Base-by-base conservation (phyloP, 768 basidiomycete species). In the Cystobasidium tubakii region DNA sequence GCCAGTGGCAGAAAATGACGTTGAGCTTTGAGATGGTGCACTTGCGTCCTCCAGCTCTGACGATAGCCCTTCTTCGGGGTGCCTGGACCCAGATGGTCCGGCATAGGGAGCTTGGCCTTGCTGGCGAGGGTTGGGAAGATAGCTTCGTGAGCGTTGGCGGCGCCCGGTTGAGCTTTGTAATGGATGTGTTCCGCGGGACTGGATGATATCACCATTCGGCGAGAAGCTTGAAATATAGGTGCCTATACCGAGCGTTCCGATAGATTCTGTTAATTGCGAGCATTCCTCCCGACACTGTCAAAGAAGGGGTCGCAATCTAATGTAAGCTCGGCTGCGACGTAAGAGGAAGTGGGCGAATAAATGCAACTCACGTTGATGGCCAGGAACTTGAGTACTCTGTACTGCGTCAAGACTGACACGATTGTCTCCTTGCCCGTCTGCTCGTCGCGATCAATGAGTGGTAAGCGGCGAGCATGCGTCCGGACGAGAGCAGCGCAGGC, bases 341-440 rank as follows among this genome's bases (percentile, higher is more conserved):
- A 6, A 33, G 15, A 19, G n/a, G n/a, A n/a, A n/a, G n/a, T n/a
- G n/a, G n/a, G n/a, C n/a, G n/a, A n/a, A n/a, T n/a, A n/a, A n/a
- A n/a, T n/a, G n/a, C n/a, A 25, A 82, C 87, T 71, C 79, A 95
- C 95, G 82, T 98, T 99, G 79, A 95, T 94, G 39, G 96, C 88
- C 74, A 99, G 94, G 81, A 97, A 98, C 82, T 98, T 98, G 83
- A 99, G 88, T 19, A 98, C 89, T 42, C 96, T 87, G 79, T 99
- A 99, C 81, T 98, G 96, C 0, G 96, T 99, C 72, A 99, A 84
- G 3, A 98, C 94, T 27, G 90, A 92, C 27, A 98, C 88, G 78
- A 99, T 91, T 53, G 97, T 88, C 82, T 98, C 93, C 67, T 95
- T 92, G 10, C 90, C 91, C 1, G 95, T 97, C 81, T 92, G 91